phyloP scores from a whole-genome alignment of 73 alveolate species.

The Blepharisma stoltei region DNA sequence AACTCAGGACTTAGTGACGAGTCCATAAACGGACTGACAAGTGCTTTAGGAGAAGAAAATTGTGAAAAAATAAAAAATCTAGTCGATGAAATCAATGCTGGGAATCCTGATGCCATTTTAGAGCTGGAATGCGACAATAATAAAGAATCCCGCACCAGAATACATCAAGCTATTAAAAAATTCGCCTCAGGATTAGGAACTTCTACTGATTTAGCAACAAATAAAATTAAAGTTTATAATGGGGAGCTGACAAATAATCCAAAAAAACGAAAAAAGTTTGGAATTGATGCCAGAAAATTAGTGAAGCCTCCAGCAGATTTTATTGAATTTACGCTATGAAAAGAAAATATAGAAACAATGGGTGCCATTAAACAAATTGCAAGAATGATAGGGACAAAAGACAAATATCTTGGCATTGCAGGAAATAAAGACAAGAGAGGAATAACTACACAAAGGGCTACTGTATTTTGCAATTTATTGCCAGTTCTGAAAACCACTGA shows the following conservation, averaged over 20 bases:
- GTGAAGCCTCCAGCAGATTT: constrained; percentile 25
- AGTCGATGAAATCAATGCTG: constrained; percentile 53
- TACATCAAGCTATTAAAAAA: constrained; percentile 61
- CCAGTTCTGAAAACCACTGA: neutral
- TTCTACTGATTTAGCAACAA: constrained; percentile 54
- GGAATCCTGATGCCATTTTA: constrained; percentile 45
- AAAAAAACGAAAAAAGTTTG: constrained; percentile 65
- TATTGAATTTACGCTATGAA: constrained; percentile 73
- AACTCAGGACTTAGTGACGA: constrained; percentile 46
- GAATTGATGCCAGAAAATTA: constrained; percentile 29
- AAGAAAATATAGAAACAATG: constrained; percentile 86
- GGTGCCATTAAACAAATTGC: constrained; percentile 85
- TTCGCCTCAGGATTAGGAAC: constrained; percentile 57
- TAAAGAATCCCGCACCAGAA: constrained; percentile 52
- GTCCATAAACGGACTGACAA: constrained; percentile 25
- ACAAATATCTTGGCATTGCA: constrained; percentile 79
- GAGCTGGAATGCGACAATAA: constrained; percentile 44
- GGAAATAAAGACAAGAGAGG: constrained; percentile 99
- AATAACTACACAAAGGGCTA: constrained; percentile 87
- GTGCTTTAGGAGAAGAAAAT: constrained; percentile 50
- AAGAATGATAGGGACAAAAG: constrained; percentile 69
- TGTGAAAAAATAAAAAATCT: constrained; percentile 42
- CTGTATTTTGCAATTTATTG: constrained; percentile 43
- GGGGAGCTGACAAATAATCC: constrained; percentile 31
- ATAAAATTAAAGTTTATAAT: constrained; percentile 35